Conservation (phyloP, 805 yeast genomes). For the Monosporozyma aquatica region DNA sequence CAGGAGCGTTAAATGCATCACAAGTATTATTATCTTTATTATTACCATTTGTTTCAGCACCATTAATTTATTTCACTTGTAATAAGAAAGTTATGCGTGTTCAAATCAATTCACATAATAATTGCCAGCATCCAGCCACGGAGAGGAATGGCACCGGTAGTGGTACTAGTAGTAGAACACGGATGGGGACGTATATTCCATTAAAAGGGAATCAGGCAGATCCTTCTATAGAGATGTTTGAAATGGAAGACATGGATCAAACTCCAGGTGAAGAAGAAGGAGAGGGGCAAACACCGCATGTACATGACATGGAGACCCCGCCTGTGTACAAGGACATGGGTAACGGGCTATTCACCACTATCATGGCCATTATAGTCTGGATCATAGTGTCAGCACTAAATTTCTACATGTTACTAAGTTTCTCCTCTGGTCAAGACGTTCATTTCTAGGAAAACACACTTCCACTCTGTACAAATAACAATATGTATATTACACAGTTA, state of each 20-base stretch:
- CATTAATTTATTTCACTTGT: conserved; percentile 73
- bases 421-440: conserved; percentile 39
- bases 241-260: background rate
- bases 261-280: background rate
- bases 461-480: too few relatives aligned
- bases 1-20: conserved; percentile 67
- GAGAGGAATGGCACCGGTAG: too few relatives aligned
- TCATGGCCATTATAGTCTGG: conserved; percentile 56
- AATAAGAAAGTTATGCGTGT: conserved; percentile 60
- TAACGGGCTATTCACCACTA: conserved; percentile 39
- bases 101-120: conserved; percentile 19
- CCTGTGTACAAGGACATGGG: conserved; percentile 34
- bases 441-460: too few relatives aligned
- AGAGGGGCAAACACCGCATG: too few relatives aligned
- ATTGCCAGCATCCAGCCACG: conserved; percentile 8
- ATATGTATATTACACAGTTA: background rate
- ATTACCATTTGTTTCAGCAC: conserved; percentile 83
- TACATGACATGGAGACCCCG: too few relatives aligned
- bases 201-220: background rate
- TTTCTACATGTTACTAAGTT: conserved; percentile 47
- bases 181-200: background rate
- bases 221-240: background rate
- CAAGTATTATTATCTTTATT: conserved; percentile 77
- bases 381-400: conserved; percentile 57
- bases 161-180: background rate